Conservation (phyloP, 345 rosid genomes). For the Melaleuca alternifolia region DNA sequence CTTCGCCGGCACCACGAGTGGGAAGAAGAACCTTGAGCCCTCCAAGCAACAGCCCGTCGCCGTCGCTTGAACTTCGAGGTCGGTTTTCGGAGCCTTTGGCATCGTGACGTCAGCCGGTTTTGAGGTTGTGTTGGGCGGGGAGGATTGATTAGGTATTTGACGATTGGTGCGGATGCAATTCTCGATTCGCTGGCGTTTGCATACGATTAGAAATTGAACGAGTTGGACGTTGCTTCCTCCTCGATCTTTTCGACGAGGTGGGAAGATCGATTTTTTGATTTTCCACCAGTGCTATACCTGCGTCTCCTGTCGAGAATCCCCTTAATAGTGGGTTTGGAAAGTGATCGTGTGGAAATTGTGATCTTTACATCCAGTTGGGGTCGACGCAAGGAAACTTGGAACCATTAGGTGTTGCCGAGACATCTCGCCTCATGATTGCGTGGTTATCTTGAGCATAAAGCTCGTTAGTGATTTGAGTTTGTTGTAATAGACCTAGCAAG, state of each 20-base stretch:
- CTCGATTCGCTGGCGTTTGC: neutral
- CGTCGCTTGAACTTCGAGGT: neutral
- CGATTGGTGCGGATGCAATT: neutral
- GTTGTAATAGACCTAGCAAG: neutral
- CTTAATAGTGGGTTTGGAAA: neutral
- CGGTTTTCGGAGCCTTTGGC: neutral
- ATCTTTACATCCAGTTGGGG: neutral
- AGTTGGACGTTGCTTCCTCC: neutral
- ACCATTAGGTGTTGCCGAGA: neutral
- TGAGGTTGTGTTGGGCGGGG: neutral
- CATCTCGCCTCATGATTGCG: neutral
- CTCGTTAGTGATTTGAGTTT: neutral
- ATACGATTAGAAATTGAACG: neutral
- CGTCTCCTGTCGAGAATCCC: neutral
- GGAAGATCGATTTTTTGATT: neutral
- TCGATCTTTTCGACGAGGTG: neutral
- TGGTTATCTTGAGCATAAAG: neutral
- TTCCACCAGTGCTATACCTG: neutral
- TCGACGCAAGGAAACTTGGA: neutral
- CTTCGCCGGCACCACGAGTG: slow-evolving; percentile 14
- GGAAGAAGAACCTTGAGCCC: neutral
- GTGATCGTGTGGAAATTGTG: neutral
- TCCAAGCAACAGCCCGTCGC: neutral
- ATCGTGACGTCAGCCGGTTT: neutral
- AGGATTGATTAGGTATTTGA: neutral